A percentile compares a stretch with the other conserved stretches of the same genome.
These are phyloP conservation scores for Aspergillus sp. DNA, from an alignment of 2,329 filamentous ascomycete species.

Conservation along the genomic window DNA sequence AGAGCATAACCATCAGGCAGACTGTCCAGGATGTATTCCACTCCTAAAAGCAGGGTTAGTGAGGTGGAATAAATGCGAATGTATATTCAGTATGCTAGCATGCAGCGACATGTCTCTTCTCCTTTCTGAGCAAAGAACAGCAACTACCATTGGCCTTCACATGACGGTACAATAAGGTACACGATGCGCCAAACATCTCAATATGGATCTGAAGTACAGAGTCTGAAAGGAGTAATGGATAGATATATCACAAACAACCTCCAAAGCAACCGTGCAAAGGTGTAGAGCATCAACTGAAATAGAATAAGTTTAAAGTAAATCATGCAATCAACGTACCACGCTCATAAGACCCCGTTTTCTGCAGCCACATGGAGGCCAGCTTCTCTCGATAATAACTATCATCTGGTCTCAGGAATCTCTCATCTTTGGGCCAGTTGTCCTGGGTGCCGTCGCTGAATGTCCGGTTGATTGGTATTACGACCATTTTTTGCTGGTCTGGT, in stretches of 20 bases:
- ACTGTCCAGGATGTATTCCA: slow-evolving; percentile 53
- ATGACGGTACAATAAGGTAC: background rate
- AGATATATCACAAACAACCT: background rate
- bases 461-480: slow-evolving; percentile 37
- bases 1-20: slow-evolving; percentile 58
- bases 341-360: slow-evolving; percentile 41
- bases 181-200: background rate
- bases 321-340: slow-evolving; percentile 31
- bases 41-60: slow-evolving; percentile 29
- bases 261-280: background rate
- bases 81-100: background rate
- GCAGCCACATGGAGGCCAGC: slow-evolving; percentile 52
- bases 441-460: slow-evolving; percentile 43
- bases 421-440: slow-evolving; percentile 38
- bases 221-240: background rate
- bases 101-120: background rate
- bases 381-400: slow-evolving; percentile 51
- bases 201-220: too few relatives aligned
- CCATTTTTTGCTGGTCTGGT: slow-evolving; percentile 20
- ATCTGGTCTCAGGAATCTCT: slow-evolving; percentile 39
- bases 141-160: background rate
- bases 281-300: too few relatives aligned
- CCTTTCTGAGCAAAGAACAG: background rate
- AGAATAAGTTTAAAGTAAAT: slow-evolving; percentile 3
- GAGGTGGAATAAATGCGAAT: background rate